Conservation (phyloP, 345 rosid species). For the Leavenworthia alabamica region DNA sequence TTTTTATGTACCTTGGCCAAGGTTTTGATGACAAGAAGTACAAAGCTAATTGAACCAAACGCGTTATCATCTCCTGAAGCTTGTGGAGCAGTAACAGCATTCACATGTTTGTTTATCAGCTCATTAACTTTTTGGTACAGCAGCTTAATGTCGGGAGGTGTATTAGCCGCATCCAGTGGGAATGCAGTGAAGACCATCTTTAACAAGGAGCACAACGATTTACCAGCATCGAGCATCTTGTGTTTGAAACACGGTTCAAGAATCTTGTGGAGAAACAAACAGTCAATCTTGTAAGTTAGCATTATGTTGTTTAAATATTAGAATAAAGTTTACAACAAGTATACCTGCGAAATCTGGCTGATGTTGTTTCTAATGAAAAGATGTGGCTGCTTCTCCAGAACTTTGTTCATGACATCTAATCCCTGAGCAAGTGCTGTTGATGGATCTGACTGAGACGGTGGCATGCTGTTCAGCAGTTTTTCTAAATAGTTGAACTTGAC, state of each 20-base stretch:
- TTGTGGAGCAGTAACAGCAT: constrained; percentile 58
- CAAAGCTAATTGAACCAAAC: constrained; percentile 69
- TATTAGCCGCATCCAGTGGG: constrained; percentile 64
- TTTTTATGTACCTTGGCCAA: constrained; percentile 80
- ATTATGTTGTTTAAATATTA: not conserved
- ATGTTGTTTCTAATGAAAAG: constrained; percentile 86
- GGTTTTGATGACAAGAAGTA: constrained; percentile 85
- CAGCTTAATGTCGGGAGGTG: constrained; percentile 67
- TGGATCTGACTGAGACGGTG: constrained; percentile 95
- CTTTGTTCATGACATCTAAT: constrained; percentile 98
- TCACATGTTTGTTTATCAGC: constrained; percentile 79
- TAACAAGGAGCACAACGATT: constrained; percentile 84
- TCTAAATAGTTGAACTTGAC: constrained; percentile 96
- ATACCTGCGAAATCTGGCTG: constrained; percentile 91
- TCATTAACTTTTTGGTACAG: constrained; percentile 86
- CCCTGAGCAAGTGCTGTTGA: constrained; percentile 96
- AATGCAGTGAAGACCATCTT: constrained; percentile 91
- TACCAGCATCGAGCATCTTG: constrained; percentile 92
- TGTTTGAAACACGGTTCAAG: constrained; percentile 95
- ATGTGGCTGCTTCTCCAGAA: constrained; percentile 94
- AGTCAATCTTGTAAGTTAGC: not conserved
- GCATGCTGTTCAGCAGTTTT: constrained; percentile 75
- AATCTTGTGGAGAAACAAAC: constrained; percentile 49
- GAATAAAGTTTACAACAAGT: constrained; percentile 5
- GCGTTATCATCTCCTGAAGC: constrained; percentile 72